Conservation (phyloP, 768 basidiomycete genomes). For the Hygrophoropsis aurantiaca region DNA sequence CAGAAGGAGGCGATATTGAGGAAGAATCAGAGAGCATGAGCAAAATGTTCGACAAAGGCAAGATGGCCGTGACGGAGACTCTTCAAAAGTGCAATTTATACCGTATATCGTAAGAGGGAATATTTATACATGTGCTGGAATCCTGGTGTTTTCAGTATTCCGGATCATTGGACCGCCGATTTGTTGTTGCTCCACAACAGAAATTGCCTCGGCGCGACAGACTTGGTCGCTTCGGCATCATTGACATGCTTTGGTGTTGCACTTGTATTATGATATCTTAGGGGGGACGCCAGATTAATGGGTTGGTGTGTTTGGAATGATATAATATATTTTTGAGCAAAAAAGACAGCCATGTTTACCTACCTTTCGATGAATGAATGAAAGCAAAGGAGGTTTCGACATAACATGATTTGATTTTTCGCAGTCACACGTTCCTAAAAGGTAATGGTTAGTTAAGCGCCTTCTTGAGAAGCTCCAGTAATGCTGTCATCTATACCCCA, state of each 20-base stretch:
- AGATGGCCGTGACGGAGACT: constrained; percentile 13
- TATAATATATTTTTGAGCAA: no score
- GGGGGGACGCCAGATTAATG: no score
- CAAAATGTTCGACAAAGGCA: constrained; percentile 12
- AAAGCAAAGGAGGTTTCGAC: no score
- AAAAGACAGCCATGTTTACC: no score
- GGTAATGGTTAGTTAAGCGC: no score
- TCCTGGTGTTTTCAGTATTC: constrained; percentile 7
- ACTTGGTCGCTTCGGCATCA: constrained; percentile 1
- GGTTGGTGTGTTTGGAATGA: no score
- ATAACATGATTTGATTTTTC: no score
- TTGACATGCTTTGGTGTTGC: not conserved
- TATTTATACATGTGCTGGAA: constrained; percentile 30
- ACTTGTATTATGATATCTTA: no score
- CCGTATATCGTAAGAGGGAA: constrained; percentile 11
- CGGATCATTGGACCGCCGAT: constrained; percentile 24
- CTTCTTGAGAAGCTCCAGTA: no score
- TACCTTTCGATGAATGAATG: no score
- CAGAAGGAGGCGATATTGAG: constrained; percentile 5
- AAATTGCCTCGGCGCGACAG: constrained; percentile 6
- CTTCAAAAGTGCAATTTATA: constrained; percentile 11
- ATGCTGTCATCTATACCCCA: no score
- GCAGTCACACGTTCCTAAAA: no score
- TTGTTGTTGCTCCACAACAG: constrained; percentile 27
- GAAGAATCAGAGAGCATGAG: constrained; percentile 1